Percentiles rank a stretch among this genome's conserved stretches.
These are phyloP conservation scores for Colletotrichum tropicicola DNA, from an alignment of 2,329 filamentous ascomycete species.

Conservation along the genomic window DNA sequence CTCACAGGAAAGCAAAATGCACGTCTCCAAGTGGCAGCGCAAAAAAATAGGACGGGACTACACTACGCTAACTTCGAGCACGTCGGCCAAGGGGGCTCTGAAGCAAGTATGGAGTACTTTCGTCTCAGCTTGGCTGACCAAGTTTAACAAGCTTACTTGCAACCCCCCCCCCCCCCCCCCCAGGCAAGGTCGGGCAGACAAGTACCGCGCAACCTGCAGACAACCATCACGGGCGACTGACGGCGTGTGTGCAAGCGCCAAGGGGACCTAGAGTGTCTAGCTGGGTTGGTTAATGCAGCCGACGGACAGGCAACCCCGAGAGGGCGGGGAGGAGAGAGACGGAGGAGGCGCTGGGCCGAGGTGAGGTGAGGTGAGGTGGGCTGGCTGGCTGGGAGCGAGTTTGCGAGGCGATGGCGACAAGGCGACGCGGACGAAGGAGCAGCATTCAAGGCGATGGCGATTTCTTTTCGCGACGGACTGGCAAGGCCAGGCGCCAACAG, in stretches of 20 bases:
- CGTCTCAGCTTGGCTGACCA: not conserved
- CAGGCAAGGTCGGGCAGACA: not conserved
- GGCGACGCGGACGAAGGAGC: not conserved
- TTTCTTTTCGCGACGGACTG: not conserved
- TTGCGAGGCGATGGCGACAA: not conserved
- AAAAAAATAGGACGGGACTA: too few relatives aligned
- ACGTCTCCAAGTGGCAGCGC: too few relatives aligned
- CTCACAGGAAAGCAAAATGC: too few relatives aligned
- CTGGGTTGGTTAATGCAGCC: conserved; percentile 5
- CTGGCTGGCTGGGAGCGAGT: not conserved
- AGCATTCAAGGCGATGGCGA: not conserved
- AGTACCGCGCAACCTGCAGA: not conserved
- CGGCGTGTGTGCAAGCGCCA: conserved; percentile 11
- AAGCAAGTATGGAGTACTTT: not conserved
- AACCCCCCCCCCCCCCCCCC: not conserved
- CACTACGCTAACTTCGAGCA: too few relatives aligned
- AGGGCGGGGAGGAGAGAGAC: not conserved
- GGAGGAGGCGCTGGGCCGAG: conserved; percentile 1
- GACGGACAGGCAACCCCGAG: not conserved
- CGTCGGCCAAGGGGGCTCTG: not conserved
- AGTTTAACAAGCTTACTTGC: conserved; percentile 1
- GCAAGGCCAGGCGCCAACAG: not conserved
- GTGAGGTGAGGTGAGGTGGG: conserved; percentile 2
- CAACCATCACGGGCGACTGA: not conserved
- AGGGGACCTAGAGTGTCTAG: not conserved